Evolutionary conservation across 495 filamentous ascomycete genomes (phyloP).

Genomic region (Penicillium crystallinum): DNA sequence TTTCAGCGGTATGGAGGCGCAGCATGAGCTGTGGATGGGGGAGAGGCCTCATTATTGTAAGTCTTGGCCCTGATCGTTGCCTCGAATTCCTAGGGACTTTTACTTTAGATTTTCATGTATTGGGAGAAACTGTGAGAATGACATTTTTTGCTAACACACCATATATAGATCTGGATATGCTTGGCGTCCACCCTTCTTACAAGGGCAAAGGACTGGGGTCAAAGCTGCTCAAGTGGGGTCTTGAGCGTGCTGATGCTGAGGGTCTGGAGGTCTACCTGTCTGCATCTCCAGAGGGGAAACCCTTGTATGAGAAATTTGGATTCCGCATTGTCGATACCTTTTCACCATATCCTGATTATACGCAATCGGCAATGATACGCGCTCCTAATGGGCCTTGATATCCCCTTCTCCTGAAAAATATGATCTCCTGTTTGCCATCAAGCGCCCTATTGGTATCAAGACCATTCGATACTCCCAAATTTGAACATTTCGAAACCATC

Average conservation of each 20-base stretch:
- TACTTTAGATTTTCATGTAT: too few species aligned
- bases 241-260: slow-evolving; percentile 33
- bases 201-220: slow-evolving; percentile 39
- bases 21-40: slow-evolving; percentile 20
- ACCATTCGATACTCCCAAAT: too few species aligned
- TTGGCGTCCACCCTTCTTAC: slow-evolving; percentile 31
- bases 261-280: slow-evolving; percentile 34
- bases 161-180: slow-evolving; percentile 28
- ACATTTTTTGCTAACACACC: neutral
- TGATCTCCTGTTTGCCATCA: too few species aligned
- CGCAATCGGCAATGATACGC: slow-evolving; percentile 20
- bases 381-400: neutral
- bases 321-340: slow-evolving; percentile 20
- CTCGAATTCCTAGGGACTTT: too few species aligned
- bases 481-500: too few species aligned
- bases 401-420: too few species aligned
- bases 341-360: slow-evolving; percentile 17
- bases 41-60: slow-evolving; percentile 25
- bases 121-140: neutral
- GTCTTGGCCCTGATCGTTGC: too few species aligned
- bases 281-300: slow-evolving; percentile 26
- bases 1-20: slow-evolving; percentile 17
- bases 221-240: slow-evolving; percentile 38
- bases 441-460: too few species aligned
- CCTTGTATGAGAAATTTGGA: slow-evolving; percentile 30